Conservation (phyloP, 163 green algal species). For the Chloromonas sp. region DNA sequence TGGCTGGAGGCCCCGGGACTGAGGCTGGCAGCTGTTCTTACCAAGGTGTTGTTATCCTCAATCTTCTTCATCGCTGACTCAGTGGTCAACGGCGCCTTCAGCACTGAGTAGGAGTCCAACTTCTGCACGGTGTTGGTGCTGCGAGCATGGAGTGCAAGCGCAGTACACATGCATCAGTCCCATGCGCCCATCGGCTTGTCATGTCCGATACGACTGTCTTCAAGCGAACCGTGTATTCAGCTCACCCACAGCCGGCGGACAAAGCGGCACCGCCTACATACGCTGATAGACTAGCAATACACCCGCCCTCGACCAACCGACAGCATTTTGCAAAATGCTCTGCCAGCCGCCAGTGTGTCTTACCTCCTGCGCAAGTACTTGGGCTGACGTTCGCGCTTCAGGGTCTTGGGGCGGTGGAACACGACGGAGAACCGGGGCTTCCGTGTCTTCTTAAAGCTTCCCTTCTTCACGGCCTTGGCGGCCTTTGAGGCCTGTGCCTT, state of each 20-base stretch:
- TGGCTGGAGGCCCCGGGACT: too few species aligned
- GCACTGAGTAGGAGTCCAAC: slow-evolving; percentile 84
- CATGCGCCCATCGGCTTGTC: too few species aligned
- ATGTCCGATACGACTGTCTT: too few species aligned
- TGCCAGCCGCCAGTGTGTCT: background rate
- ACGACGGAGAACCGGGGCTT: slow-evolving; percentile 77
- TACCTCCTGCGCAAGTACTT: slow-evolving; percentile 86
- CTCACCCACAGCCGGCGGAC: too few species aligned
- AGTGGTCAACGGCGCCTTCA: slow-evolving; percentile 97
- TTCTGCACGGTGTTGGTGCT: slow-evolving; percentile 63
- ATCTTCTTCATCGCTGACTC: slow-evolving; percentile 99
- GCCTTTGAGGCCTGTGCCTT: slow-evolving; percentile 75
- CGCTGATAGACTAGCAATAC: too few species aligned
- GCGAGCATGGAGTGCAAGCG: slow-evolving; percentile 15
- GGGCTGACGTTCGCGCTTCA: slow-evolving; percentile 67
- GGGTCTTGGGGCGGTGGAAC: slow-evolving; percentile 88
- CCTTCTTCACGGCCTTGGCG: slow-evolving; percentile 85
- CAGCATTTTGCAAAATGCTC: too few species aligned
- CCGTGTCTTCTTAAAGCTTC: slow-evolving; percentile 62
- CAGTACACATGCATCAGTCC: too few species aligned
- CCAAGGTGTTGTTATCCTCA: slow-evolving; percentile 99
- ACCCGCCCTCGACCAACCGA: too few species aligned
- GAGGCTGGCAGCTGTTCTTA: slow-evolving; percentile 18
- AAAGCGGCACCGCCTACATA: too few species aligned
- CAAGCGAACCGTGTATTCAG: too few species aligned